phyloP scores from a whole-genome alignment of 345 rosid genomes.

The Boechera divaricarpa region DNA sequence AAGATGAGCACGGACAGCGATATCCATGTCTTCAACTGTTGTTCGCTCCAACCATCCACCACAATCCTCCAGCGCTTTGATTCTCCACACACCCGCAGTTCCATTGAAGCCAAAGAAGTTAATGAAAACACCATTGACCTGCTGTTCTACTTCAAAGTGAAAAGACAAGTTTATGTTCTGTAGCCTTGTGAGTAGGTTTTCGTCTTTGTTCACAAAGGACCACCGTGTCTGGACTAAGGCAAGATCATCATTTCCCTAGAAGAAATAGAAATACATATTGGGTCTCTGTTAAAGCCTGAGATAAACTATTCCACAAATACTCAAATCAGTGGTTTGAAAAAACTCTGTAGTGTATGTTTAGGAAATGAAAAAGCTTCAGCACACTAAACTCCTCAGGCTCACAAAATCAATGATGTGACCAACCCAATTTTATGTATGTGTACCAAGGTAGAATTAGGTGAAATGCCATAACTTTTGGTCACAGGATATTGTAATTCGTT shows the following conservation, averaged over 20 bases:
- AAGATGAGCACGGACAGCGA: conserved; percentile 91
- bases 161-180: conserved; percentile 88
- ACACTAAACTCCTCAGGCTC: neutral
- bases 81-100: conserved; percentile 96
- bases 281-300: too few relatives aligned
- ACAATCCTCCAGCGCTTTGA: conserved; percentile 87
- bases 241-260: conserved; percentile 73
- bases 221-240: conserved; percentile 91
- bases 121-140: conserved; percentile 81
- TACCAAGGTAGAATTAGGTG: too few relatives aligned
- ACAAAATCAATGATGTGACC: too few relatives aligned
- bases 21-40: conserved; percentile 91
- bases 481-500: too few relatives aligned
- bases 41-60: conserved; percentile 67
- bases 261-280: neutral
- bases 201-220: conserved; percentile 90
- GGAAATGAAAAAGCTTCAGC: neutral
- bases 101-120: conserved; percentile 94
- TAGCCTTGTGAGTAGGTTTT: conserved; percentile 88
- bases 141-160: conserved; percentile 96
- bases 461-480: too few relatives aligned
- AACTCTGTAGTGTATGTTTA: neutral
- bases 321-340: too few relatives aligned
- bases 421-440: too few relatives aligned
- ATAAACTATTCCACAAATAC: too few relatives aligned